Conservation (phyloP, 257 asterid genomes). For the Handroanthus guayacan region DNA sequence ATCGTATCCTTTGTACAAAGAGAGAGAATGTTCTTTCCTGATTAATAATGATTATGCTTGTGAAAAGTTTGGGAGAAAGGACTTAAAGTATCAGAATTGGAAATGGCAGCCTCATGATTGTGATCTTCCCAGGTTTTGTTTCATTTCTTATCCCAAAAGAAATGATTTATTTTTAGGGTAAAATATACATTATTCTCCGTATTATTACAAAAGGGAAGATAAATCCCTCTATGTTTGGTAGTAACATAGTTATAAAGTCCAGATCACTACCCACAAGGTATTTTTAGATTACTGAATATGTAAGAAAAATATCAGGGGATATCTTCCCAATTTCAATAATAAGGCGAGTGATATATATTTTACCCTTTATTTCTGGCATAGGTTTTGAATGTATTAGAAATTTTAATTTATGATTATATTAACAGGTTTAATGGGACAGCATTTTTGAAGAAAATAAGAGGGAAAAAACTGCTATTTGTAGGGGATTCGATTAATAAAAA, state of each 20-base stretch:
- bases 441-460: constrained; percentile 63
- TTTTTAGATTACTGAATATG: too few relatives aligned
- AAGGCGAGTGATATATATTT: too few relatives aligned
- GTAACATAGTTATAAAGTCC: too few relatives aligned
- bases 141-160: background rate
- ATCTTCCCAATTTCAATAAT: too few relatives aligned
- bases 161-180: too few relatives aligned
- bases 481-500: constrained; percentile 78
- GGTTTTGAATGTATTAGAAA: too few relatives aligned
- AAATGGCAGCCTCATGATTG: constrained; percentile 74
- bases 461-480: constrained; percentile 64
- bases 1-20: constrained; percentile 56
- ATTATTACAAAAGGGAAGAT: too few relatives aligned
- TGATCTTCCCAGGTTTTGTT: constrained; percentile 57
- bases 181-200: too few relatives aligned
- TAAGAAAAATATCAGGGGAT: too few relatives aligned
- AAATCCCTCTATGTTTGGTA: too few relatives aligned
- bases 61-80: constrained; percentile 58
- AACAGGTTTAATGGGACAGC: constrained; percentile 61
- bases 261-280: too few relatives aligned
- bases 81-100: constrained; percentile 60
- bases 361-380: too few relatives aligned
- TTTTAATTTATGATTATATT: background rate
- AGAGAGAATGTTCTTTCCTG: constrained; percentile 53
- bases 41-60: constrained; percentile 47